These are phyloP conservation scores for Phytophthora citrophthora DNA, from an alignment of 352 stramenopile genomes.

Conservation along the genomic window DNA sequence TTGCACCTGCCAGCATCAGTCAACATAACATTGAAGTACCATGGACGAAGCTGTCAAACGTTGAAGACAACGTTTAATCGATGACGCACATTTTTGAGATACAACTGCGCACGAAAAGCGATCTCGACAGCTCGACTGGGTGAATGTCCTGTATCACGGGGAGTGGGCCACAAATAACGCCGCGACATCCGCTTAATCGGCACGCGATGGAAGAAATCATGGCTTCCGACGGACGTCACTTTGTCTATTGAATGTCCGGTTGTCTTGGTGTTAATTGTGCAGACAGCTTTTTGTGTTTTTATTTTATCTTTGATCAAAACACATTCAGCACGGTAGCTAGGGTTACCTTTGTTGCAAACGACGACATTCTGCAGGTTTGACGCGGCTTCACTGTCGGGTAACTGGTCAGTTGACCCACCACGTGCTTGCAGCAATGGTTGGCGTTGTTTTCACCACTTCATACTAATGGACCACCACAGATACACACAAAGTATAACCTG, in stretches of 20 bases:
- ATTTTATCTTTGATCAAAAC: too few relatives aligned
- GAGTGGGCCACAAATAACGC: neutral
- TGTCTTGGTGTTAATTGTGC: too few relatives aligned
- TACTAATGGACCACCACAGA: conserved; percentile 4
- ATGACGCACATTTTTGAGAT: neutral
- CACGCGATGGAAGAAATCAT: neutral
- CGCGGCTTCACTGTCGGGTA: neutral
- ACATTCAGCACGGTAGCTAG: neutral
- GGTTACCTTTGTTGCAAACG: conserved; percentile 3
- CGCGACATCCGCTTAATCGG: neutral
- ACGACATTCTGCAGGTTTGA: conserved; percentile 5
- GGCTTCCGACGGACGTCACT: neutral
- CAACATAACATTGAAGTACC: conserved; percentile 4
- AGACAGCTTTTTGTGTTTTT: too few relatives aligned
- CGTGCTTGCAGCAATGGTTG: neutral
- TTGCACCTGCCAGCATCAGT: neutral
- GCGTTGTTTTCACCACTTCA: neutral
- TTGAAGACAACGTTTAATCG: conserved; percentile 5
- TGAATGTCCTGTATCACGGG: neutral
- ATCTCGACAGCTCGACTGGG: conserved; percentile 1
- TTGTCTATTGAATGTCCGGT: too few relatives aligned
- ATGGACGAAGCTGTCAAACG: neutral
- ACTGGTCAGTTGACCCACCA: conserved; percentile 5
- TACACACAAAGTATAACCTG: neutral
- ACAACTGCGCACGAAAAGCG: neutral